Base-by-base conservation (phyloP, 2,329 filamentous ascomycete genomes). In the Didymellaceae sp. region DNA sequence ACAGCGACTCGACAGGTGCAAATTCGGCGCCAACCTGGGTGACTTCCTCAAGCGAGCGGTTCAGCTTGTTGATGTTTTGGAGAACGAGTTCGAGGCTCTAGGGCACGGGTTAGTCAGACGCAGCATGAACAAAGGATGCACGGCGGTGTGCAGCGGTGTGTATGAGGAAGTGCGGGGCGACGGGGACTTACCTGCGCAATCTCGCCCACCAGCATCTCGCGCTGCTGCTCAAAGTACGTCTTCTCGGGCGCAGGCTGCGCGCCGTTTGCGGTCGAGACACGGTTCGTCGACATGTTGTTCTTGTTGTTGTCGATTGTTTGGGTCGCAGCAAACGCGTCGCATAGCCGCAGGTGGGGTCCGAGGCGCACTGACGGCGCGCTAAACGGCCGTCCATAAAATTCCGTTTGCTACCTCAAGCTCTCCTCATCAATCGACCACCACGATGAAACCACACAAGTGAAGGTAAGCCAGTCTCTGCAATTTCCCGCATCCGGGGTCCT, bases 11-110 rank as follows among this genome's bases (percentile, higher is more conserved):
- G 33, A 99, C 94, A 4, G 91, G 92, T n/a, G 89, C 87, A 75
- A 99, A 97, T 68, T 99, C 94, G 74, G 96, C 96, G 28, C 94
- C 94, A 43, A 99, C 93, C 37, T 91, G 87, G 52, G 95, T 92
- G 16, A 97, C 88, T 47, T 91, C 89, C 75, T 99, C 93, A 14
- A 99, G 79, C 30, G 88, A 93, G 25, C 93, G 86, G 73, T 97
- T 99, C 52, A 99, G 78, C 65, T 92, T 92, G 77, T 97, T 99
- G 74, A 97, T 91, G 67, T 96, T 97, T 65, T 92, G 89, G 8
- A 99, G 86, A 52, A 96, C 91, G 66, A 94, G 87, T 67, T 97
- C 94, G 70, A 99, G 80, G 54, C 80, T 81, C 82, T 86, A 43
- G n/a, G 43, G 16, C 8, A 11, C 20, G 21, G 35, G 35, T 54